Evolutionary conservation across 805 yeast species (phyloP), one percentile per base, ranked within the genome.

Genomic region (Candida sithepensis): DNA sequence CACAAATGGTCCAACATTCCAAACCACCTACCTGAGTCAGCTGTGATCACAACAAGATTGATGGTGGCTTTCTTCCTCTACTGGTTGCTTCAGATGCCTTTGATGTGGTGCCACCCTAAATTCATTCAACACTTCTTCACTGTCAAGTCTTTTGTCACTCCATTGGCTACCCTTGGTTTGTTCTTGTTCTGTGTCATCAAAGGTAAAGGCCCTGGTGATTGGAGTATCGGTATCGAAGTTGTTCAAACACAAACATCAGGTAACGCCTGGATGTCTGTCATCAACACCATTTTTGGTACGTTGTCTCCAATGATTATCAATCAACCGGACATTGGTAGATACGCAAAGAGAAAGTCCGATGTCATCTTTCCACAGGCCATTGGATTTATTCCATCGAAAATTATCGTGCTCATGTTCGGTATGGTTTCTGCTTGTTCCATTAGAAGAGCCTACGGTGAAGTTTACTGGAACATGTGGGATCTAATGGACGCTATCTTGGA

Each of bases 401-500:
- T 54, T 23, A 40, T 46, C 28, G 52, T 54, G n/a, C 37, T 50
- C 3, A 28, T 54, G 16, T 48, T 56, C 24, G 58, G 59, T 22
- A 56, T 56, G 59, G 58, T 52, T 2, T 28, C 54, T n/a, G 47
- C 49, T n/a, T 44, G 48, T 45, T 49, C 59, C 5, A 43, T 52
- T 20, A 42, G 47, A 18, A 54, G 56, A 42, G 58, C 50, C 1
- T 56, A 56, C 33, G 58, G 65, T 19, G 46, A 38, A 4, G 52
- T 56, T 2, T 62, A 62, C 44, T 62, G 66, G 66, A 61, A 54
- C 37, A 57, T 57, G 56, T 62, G 65, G 65, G 65, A 56, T 26
- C 47, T 61, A 32, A 38, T 58, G 33, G 43, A 48, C 13, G 65
- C 63, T 13, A 61, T 63, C 36, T 44, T 60, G 9, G 65, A 62